Evolutionary conservation across 116 monocot species (phyloP), one percentile per base, ranked within the genome.

Genomic region (Thalassia testudinum): DNA sequence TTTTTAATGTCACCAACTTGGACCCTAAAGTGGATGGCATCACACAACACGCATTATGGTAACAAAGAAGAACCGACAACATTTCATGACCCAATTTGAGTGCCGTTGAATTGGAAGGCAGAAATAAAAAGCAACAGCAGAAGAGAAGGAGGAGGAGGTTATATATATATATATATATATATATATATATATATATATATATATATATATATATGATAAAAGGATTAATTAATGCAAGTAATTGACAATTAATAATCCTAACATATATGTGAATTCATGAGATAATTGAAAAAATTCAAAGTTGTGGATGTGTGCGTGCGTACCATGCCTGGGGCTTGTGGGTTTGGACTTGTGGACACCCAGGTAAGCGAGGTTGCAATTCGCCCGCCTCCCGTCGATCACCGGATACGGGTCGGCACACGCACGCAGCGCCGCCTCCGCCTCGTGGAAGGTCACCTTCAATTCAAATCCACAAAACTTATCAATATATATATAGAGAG

Each of bases 331-430:
- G 53, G 80, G 80, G 18, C 80, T 75, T 37, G 83, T 40, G 43
- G 87, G 73, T 64, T 61, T 78, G 37, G 93, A 75, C 73, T 69
- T 80, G 50, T 87, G 75, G 62, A 87, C 76, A 12, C 92, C 92
- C 15, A 92, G 62, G 56, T 74, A 86, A 58, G 92, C 92, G 61
- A 92, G 92, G 69, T 92, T 92, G 68, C 92, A 92, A 48, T 92
- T 92, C 20, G 86, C 83, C 60, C 79, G 74, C 66, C 92, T 63
- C 21, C 86, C 86, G 26, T 92, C 86, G 53, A 92, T 92, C 72
- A 92, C 86, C 24, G 92, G 92, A 0, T 82, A 59, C 0, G 86
- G 74, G 65, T 92, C 92, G 0, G 77, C 65, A 37, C 92, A 92
- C 8, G 92, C 86, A 44, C 69, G 58, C 86, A 60, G 69, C 34